Conservation (phyloP, 1,139 yeast genomes). For the Pichia sp. region DNA sequence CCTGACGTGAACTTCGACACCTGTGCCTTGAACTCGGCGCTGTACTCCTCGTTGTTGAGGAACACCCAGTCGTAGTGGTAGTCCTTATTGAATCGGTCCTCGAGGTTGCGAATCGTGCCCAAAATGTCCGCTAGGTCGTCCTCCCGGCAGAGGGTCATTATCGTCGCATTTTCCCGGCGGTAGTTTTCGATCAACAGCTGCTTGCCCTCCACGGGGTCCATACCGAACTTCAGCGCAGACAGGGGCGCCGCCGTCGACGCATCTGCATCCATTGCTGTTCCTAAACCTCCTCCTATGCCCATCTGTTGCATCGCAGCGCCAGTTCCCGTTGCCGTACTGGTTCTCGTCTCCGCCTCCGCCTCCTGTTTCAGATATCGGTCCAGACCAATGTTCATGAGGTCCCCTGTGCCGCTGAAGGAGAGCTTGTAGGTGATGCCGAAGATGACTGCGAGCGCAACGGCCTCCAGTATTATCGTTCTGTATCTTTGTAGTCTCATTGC, state of each 20-base stretch:
- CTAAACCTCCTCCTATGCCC: not conserved
- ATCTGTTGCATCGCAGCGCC: too few relatives aligned
- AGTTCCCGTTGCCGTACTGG: not conserved
- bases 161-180: constrained; percentile 53
- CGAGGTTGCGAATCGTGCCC: constrained; percentile 59
- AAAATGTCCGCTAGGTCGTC: constrained; percentile 54
- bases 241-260: not conserved
- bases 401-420: not conserved
- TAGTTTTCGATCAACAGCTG: constrained; percentile 14
- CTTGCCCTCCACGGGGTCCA: constrained; percentile 15
- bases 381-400: not conserved
- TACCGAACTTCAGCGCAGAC: not conserved
- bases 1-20: constrained; percentile 54
- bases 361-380: not conserved
- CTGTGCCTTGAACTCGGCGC: constrained; percentile 50
- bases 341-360: not conserved
- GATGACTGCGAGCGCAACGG: not conserved
- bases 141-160: constrained; percentile 69
- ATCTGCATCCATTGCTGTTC: not conserved
- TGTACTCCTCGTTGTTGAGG: constrained; percentile 59
- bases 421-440: constrained; percentile 1
- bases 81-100: constrained; percentile 66
- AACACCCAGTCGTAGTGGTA: constrained; percentile 75
- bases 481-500: not conserved
- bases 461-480: not conserved